Percentiles rank a stretch among this genome's conserved stretches.
These are phyloP conservation scores for Ceratocystis colombiana DNA, from an alignment of 2,329 filamentous ascomycete genomes.

Conservation along the genomic window DNA sequence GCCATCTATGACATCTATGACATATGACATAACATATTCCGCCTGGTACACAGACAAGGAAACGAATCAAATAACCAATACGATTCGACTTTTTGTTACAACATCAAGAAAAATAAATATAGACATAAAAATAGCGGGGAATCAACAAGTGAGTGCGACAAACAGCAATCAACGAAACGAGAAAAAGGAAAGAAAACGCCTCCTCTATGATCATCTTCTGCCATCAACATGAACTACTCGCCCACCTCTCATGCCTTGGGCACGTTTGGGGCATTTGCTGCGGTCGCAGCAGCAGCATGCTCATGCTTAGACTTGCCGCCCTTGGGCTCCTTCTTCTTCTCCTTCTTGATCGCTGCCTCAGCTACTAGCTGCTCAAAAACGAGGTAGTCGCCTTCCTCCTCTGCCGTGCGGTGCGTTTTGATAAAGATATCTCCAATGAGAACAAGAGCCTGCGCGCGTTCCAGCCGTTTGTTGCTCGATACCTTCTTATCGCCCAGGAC, in stretches of 20 bases:
- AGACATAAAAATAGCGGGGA: background rate
- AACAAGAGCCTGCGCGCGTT: conserved; percentile 81
- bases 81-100: background rate
- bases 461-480: conserved; percentile 70
- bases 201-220: background rate
- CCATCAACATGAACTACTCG: too few species aligned
- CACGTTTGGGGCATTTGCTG: conserved; percentile 25
- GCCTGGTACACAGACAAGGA: too few species aligned
- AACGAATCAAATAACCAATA: too few species aligned
- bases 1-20: too few species aligned
- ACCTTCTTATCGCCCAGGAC: conserved; percentile 73
- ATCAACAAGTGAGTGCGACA: background rate
- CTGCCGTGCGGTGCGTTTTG: conserved; percentile 79
- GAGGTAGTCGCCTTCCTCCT: conserved; percentile 98
- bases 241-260: conserved; percentile 27
- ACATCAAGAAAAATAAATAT: background rate
- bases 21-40: too few species aligned
- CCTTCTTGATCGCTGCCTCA: conserved; percentile 89
- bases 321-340: conserved; percentile 55
- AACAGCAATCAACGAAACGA: background rate
- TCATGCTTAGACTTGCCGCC: conserved; percentile 39
- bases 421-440: conserved; percentile 81
- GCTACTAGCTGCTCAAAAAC: conserved; percentile 97
- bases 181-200: conserved; percentile 15
- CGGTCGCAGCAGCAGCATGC: conserved; percentile 29